Conservation (phyloP, 2,329 filamentous ascomycete species). For the Sporothrix mexicana region DNA sequence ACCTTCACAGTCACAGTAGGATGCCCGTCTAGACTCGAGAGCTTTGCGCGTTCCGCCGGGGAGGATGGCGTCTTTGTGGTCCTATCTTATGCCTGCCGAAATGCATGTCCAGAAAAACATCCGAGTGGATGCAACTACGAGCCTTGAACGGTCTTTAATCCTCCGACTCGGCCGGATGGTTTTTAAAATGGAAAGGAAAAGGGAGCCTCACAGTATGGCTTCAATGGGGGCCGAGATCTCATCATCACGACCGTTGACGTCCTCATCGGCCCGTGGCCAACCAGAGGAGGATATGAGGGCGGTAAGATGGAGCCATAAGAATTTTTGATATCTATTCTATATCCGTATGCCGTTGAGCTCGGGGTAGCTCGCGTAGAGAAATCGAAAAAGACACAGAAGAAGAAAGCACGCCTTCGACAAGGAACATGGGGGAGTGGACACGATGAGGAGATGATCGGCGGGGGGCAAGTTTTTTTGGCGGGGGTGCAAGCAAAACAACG, state of each 20-base stretch:
- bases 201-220: background rate
- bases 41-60: too few relatives aligned
- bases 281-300: background rate
- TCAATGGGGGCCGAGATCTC: conserved; percentile 23
- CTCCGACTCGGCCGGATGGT: too few relatives aligned
- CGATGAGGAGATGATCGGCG: background rate
- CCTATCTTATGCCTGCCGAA: too few relatives aligned
- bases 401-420: conserved; percentile 17
- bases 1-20: background rate
- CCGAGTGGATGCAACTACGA: too few relatives aligned
- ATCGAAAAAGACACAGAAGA: background rate
- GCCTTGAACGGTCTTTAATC: too few relatives aligned
- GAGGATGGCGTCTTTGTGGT: too few relatives aligned
- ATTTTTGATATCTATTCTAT: too few relatives aligned
- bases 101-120: too few relatives aligned
- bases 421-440: background rate
- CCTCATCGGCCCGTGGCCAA: conserved; percentile 17
- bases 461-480: too few relatives aligned
- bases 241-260: conserved; percentile 18
- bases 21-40: background rate
- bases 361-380: conserved; percentile 16
- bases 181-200: too few relatives aligned
- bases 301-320: conserved; percentile 1
- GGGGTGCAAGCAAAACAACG: background rate
- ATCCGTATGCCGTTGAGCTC: background rate